Percentiles rank a stretch among this genome's conserved stretches.
These are phyloP conservation scores for Caulochytrium protostelioides DNA, from an alignment of 371 early-diverging fungal genomes.

Conservation along the genomic window DNA sequence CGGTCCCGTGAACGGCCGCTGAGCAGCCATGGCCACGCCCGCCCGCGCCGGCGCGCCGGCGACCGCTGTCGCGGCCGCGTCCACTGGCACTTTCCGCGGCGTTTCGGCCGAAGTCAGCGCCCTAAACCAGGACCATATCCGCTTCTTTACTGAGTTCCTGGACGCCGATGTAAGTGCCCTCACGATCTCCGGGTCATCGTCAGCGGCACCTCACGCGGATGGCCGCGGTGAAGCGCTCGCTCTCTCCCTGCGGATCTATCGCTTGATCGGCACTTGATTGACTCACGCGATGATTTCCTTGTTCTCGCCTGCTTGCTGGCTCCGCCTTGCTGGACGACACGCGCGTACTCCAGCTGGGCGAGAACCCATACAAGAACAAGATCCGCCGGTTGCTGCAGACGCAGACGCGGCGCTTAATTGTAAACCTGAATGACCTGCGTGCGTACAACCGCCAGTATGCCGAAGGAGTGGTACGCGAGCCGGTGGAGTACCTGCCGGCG, in stretches of 20 bases:
- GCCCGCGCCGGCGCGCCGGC: too few relatives aligned
- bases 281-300: background rate
- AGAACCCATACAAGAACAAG: conserved; percentile 34
- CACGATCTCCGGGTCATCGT: background rate
- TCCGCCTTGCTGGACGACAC: background rate
- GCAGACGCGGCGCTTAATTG: conserved; percentile 46
- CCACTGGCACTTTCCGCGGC: too few relatives aligned
- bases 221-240: background rate
- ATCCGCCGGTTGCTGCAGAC: conserved; percentile 41
- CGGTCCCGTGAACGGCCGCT: too few relatives aligned
- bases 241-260: background rate
- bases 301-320: background rate
- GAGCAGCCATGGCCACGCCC: too few relatives aligned
- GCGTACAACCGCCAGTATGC: conserved; percentile 43
- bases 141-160: conserved; percentile 23
- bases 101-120: too few relatives aligned
- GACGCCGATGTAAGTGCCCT: conserved; percentile 14
- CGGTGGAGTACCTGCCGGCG: conserved; percentile 61
- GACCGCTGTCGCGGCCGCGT: too few relatives aligned
- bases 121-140: too few relatives aligned
- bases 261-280: too few relatives aligned
- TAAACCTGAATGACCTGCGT: conserved; percentile 75
- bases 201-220: background rate
- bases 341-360: conserved; percentile 14
- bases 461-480: conserved; percentile 43